A percentile compares a stretch with the other conserved stretches of the same genome.
Conservation (phyloP, 805 yeast species). For the Zygosaccharomyces rouxii region DNA sequence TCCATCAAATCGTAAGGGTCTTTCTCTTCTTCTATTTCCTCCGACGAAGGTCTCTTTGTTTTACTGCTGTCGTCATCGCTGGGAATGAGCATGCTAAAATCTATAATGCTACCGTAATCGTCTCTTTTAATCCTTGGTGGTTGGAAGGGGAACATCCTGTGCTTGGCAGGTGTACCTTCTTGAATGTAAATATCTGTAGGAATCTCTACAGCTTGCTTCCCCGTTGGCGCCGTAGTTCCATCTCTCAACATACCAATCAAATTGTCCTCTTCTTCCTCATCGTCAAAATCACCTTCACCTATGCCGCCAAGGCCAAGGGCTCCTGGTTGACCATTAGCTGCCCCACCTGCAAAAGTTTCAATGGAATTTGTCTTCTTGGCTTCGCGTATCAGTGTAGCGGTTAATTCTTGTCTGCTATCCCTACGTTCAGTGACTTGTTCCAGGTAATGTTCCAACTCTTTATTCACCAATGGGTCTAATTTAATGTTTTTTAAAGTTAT, state of each 20-base stretch:
- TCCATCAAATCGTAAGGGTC: slow-evolving; percentile 27
- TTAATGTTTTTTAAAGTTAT: slow-evolving; percentile 39
- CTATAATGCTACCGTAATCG: slow-evolving; percentile 82
- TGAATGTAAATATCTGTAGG: slow-evolving; percentile 30
- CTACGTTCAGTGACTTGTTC: slow-evolving; percentile 45
- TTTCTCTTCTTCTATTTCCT: slow-evolving; percentile 26
- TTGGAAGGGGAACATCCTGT: slow-evolving; percentile 73
- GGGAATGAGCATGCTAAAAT: slow-evolving; percentile 54
- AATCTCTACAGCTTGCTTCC: slow-evolving; percentile 14
- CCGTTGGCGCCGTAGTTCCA: slow-evolving; percentile 6
- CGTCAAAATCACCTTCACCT: slow-evolving; percentile 16
- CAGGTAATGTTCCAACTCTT: slow-evolving; percentile 48
- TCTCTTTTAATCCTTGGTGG: slow-evolving; percentile 60
- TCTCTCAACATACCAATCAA: slow-evolving; percentile 24
- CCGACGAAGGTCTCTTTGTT: slow-evolving; percentile 24
- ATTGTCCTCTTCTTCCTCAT: slow-evolving; percentile 35
- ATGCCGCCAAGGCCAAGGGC: slow-evolving; percentile 4
- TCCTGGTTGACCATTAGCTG: slow-evolving; percentile 4
- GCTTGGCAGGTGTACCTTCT: slow-evolving; percentile 30
- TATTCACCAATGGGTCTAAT: slow-evolving; percentile 48
- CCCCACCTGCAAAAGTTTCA: slow-evolving; percentile 7
- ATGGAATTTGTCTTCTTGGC: slow-evolving; percentile 24
- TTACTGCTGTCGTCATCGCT: slow-evolving; percentile 45
- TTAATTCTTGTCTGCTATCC: slow-evolving; percentile 35
- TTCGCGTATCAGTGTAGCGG: slow-evolving; percentile 34